phyloP scores from a whole-genome alignment of 306 rosid genomes.

The Lathyrus tuberosus region DNA sequence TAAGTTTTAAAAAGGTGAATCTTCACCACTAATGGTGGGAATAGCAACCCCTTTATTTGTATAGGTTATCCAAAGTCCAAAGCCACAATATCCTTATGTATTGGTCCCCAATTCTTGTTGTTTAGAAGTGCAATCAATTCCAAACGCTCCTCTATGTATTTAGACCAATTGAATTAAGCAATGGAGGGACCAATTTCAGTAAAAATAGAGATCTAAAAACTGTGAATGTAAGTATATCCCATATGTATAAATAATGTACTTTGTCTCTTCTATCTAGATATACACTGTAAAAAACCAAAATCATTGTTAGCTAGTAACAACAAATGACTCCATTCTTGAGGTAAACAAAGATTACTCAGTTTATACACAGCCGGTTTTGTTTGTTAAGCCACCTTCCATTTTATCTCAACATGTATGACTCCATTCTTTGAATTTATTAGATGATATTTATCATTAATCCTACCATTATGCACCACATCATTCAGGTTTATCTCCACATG shows the following conservation, averaged over 20 bases:
- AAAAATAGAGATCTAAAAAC: no score
- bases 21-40: no score
- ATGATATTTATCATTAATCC: constrained; percentile 73
- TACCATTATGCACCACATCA: constrained; percentile 79
- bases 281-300: constrained; percentile 1
- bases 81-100: no score
- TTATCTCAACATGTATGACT: constrained; percentile 68
- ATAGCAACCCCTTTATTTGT: no score
- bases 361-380: neutral
- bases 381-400: constrained; percentile 66
- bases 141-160: no score
- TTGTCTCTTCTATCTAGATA: constrained; percentile 16
- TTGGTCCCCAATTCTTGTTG: no score
- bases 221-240: no score
- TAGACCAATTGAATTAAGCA: no score
- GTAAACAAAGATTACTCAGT: neutral
- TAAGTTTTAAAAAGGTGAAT: no score
- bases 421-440: constrained; percentile 80
- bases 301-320: neutral
- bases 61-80: no score
- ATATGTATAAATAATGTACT: neutral
- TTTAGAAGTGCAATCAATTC: no score
- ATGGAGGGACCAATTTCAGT: no score
- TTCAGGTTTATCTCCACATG: constrained; percentile 72
- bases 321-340: neutral